phyloP scores from a whole-genome alignment of 2,329 filamentous ascomycete species.

The Sphaerostilbella broomeana region DNA sequence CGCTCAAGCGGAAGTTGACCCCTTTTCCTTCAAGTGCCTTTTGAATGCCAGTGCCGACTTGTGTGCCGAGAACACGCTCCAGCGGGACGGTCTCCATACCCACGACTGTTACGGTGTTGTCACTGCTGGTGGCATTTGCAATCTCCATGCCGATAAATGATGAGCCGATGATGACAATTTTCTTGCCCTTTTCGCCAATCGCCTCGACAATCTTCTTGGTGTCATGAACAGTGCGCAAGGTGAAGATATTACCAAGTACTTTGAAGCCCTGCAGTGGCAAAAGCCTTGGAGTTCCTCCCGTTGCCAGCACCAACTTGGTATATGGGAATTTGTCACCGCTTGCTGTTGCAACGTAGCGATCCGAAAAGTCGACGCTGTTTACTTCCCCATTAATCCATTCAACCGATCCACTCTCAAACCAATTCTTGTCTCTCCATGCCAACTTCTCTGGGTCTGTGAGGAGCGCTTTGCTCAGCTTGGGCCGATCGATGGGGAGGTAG shows the following conservation, averaged over 20 bases:
- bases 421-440: slow-evolving; percentile 67
- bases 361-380: slow-evolving; percentile 66
- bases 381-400: slow-evolving; percentile 59
- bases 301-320: slow-evolving; percentile 83
- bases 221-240: slow-evolving; percentile 71
- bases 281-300: slow-evolving; percentile 69
- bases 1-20: slow-evolving; percentile 79
- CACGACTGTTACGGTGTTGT: slow-evolving; percentile 78
- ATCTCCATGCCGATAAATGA: slow-evolving; percentile 98
- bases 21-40: slow-evolving; percentile 75
- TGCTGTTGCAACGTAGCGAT: slow-evolving; percentile 68
- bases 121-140: slow-evolving; percentile 72
- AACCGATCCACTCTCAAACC: slow-evolving; percentile 60
- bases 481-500: slow-evolving; percentile 82
- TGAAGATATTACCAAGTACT: slow-evolving; percentile 79
- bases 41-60: slow-evolving; percentile 77
- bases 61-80: slow-evolving; percentile 74
- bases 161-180: slow-evolving; percentile 84
- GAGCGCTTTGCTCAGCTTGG: slow-evolving; percentile 91
- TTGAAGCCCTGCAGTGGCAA: slow-evolving; percentile 83
- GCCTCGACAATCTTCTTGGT: slow-evolving; percentile 70
- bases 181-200: slow-evolving; percentile 78
- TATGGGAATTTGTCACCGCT: slow-evolving; percentile 67
- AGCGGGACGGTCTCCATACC: slow-evolving; percentile 84
- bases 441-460: slow-evolving; percentile 75